phyloP scores from a whole-genome alignment of 495 filamentous ascomycete species.

The Hypoxylon intermedium region DNA sequence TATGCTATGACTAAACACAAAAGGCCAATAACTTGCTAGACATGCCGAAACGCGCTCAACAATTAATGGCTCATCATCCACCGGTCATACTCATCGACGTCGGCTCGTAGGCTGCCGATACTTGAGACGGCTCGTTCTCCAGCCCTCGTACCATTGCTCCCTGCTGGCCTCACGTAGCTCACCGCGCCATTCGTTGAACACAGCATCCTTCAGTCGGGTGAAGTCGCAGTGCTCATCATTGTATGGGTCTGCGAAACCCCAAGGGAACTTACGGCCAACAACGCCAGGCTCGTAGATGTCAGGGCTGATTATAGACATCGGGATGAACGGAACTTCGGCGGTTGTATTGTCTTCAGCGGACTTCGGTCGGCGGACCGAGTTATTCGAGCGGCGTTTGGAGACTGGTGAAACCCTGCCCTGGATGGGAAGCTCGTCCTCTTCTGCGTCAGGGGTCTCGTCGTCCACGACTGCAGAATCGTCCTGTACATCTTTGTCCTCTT shows the following conservation, averaged over 20 bases:
- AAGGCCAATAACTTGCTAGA: slow-evolving; percentile 20
- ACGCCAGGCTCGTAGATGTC: slow-evolving; percentile 83
- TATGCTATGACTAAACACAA: slow-evolving; percentile 34
- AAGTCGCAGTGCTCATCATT: slow-evolving; percentile 94
- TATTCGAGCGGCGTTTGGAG: slow-evolving; percentile 56
- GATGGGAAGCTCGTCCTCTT: slow-evolving; percentile 45
- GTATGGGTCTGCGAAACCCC: slow-evolving; percentile 95
- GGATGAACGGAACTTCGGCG: slow-evolving; percentile 67
- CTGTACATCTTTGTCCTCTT: slow-evolving; percentile 13
- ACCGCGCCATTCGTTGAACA: slow-evolving; percentile 90
- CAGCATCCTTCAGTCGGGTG: slow-evolving; percentile 83
- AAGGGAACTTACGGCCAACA: slow-evolving; percentile 86
- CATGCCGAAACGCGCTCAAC: slow-evolving; percentile 31
- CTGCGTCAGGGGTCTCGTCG: slow-evolving; percentile 42
- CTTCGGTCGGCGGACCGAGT: slow-evolving; percentile 56
- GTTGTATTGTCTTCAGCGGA: slow-evolving; percentile 43
- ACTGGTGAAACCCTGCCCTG: slow-evolving; percentile 39
- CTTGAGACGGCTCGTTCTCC: slow-evolving; percentile 76
- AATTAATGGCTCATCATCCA: slow-evolving; percentile 9
- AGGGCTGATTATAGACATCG: slow-evolving; percentile 91
- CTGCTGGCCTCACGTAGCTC: slow-evolving; percentile 92
- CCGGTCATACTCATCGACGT: slow-evolving; percentile 41
- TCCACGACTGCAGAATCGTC: slow-evolving; percentile 35
- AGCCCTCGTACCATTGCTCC: slow-evolving; percentile 95
- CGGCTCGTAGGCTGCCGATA: slow-evolving; percentile 44